Conservation (phyloP, 371 early-diverging fungal species). For the Amoeboaphelidium protococcarum region DNA sequence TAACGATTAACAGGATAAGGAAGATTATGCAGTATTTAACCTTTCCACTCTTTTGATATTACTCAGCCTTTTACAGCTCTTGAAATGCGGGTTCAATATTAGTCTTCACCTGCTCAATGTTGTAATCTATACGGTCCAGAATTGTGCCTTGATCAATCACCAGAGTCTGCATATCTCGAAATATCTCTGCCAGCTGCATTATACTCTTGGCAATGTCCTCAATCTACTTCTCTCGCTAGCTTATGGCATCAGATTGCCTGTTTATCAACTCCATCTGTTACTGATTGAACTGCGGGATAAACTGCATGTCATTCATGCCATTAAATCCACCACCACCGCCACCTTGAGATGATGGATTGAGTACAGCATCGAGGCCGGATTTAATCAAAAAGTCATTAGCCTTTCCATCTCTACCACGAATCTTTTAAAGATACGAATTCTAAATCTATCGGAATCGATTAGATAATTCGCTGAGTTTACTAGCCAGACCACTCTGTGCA, state of each 20-base stretch:
- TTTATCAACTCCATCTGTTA: slow-evolving; percentile 47
- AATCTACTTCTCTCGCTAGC: slow-evolving; percentile 66
- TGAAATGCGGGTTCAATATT: slow-evolving; percentile 54
- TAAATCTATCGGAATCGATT: slow-evolving; percentile 51
- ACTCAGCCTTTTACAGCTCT: no score
- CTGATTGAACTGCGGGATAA: slow-evolving; percentile 37
- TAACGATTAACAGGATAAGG: no score
- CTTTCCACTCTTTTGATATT: no score
- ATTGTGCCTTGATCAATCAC: slow-evolving; percentile 91
- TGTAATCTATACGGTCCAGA: slow-evolving; percentile 88
- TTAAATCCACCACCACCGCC: not conserved
- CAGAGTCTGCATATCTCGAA: slow-evolving; percentile 68
- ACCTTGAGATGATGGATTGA: not conserved
- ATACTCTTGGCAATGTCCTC: slow-evolving; percentile 78
- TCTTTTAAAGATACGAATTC: slow-evolving; percentile 57
- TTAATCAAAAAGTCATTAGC: not conserved
- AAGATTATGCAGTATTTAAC: no score
- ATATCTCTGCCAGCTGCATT: slow-evolving; percentile 59
- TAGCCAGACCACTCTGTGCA: slow-evolving; percentile 62
- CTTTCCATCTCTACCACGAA: not conserved
- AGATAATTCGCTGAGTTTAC: slow-evolving; percentile 64
- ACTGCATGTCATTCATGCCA: not conserved
- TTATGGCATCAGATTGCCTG: slow-evolving; percentile 33
- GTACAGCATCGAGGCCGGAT: no score
- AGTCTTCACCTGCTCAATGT: slow-evolving; percentile 55